A percentile compares a stretch with the other conserved stretches of the same genome.
Conservation (phyloP, 208 protist genomes). For the Trypanosoma cruzi region DNA sequence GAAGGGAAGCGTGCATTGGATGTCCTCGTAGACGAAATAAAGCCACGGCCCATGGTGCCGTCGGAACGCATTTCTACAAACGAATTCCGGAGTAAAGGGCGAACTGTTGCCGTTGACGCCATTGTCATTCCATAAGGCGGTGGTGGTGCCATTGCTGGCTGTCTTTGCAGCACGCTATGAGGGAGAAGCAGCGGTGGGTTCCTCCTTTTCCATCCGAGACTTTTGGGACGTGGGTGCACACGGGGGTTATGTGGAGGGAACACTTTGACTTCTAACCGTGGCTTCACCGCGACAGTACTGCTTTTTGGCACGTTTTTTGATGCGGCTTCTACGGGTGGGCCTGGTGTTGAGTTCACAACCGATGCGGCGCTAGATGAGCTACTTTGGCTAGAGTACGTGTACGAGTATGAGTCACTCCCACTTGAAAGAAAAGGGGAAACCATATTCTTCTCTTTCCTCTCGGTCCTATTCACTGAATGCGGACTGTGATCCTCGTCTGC, state of each 20-base stretch:
- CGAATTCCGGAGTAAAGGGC: not conserved
- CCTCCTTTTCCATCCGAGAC: not conserved
- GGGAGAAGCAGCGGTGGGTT: not conserved
- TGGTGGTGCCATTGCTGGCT: conserved; percentile 4
- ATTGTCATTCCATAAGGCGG: not conserved
- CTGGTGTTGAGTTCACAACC: not conserved
- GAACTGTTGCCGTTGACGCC: not conserved
- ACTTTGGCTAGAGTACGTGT: conserved; percentile 23
- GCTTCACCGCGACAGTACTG: not conserved
- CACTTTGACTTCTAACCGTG: not conserved
- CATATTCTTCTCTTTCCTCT: not conserved
- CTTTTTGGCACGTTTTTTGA: not conserved
- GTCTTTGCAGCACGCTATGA: conserved; percentile 5
- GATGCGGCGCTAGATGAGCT: not conserved
- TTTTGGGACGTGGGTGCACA: conserved; percentile 2
- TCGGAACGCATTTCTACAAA: not conserved
- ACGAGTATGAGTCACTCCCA: conserved; percentile 14
- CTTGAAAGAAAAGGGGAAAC: not conserved
- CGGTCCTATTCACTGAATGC: not conserved
- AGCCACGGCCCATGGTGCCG: not conserved
- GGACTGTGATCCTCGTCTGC: not conserved
- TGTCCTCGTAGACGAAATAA: not conserved
- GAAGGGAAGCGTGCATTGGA: not conserved
- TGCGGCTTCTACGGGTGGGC: too few species aligned
- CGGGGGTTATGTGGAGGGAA: not conserved